Percentiles rank a stretch among this genome's conserved stretches.
Conservation (phyloP, 1,284 basidiomycete species). For the Bondarzewia mesenterica region DNA sequence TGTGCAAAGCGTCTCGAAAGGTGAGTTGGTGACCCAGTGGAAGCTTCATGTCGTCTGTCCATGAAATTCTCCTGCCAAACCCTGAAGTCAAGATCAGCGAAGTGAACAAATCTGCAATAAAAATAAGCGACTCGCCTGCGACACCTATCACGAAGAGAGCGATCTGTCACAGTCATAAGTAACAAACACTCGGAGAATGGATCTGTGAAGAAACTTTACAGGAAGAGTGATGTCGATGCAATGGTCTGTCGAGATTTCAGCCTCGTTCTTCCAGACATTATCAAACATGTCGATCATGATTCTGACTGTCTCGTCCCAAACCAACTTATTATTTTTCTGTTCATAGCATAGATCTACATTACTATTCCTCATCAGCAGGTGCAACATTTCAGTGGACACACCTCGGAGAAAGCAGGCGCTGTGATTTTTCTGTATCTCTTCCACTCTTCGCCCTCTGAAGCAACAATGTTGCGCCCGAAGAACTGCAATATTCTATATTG, state of each 20-base stretch:
- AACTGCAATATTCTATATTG: slow-evolving; percentile 24
- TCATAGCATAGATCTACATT: not conserved
- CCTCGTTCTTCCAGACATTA: slow-evolving; percentile 25
- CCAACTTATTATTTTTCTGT: slow-evolving; percentile 40
- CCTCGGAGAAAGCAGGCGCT: slow-evolving; percentile 32
- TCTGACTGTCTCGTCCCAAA: slow-evolving; percentile 45
- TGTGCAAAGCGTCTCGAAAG: slow-evolving; percentile 33
- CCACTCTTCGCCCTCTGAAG: slow-evolving; percentile 53
- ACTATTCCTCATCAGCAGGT: no score
- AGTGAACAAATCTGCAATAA: no score
- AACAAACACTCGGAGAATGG: not conserved
- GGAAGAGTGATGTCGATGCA: slow-evolving; percentile 35
- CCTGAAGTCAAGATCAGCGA: slow-evolving; percentile 19
- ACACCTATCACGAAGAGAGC: slow-evolving; percentile 48
- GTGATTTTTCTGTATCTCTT: slow-evolving; percentile 46
- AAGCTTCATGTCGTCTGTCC: slow-evolving; percentile 34
- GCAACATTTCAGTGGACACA: not conserved
- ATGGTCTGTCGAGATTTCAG: slow-evolving; percentile 24
- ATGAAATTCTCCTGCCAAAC: slow-evolving; percentile 45
- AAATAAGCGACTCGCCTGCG: slow-evolving; percentile 22
- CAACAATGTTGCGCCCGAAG: slow-evolving; percentile 49
- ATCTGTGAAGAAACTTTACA: slow-evolving; percentile 22
- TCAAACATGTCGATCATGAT: slow-evolving; percentile 29
- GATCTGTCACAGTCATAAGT: slow-evolving; percentile 26
- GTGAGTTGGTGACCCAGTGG: slow-evolving; percentile 42